phyloP scores from a whole-genome alignment of 202 grass and related monocot species.

The Sporobolus alterniflorus region DNA sequence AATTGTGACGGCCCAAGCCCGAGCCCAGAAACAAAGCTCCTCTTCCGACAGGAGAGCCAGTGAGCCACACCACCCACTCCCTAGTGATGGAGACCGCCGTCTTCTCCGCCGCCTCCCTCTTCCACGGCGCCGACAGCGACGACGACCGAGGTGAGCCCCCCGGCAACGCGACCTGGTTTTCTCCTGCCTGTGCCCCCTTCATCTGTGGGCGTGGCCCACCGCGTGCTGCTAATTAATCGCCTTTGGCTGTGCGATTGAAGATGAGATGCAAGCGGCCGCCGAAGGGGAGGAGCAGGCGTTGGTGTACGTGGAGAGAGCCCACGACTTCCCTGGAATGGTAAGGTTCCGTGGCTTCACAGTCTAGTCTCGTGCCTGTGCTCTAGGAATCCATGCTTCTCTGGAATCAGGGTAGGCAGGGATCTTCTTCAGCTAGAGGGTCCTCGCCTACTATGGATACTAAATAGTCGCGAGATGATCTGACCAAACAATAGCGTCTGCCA shows the following conservation, averaged over 20 bases:
- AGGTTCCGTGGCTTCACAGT: background rate
- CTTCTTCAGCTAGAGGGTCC: background rate
- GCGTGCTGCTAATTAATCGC: background rate
- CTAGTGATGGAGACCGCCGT: constrained; percentile 68
- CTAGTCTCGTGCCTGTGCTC: background rate
- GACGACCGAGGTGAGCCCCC: constrained; percentile 30
- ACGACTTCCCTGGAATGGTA: constrained; percentile 74
- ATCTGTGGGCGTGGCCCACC: background rate
- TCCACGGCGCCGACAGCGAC: constrained; percentile 49
- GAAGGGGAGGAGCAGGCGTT: constrained; percentile 35
- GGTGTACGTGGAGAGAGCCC: constrained; percentile 60
- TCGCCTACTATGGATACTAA: background rate
- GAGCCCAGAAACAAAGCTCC: background rate
- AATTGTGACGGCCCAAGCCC: background rate
- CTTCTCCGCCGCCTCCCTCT: constrained; percentile 81
- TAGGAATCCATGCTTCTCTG: background rate
- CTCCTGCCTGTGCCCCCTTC: background rate
- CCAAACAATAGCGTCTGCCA: background rate
- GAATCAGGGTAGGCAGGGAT: background rate
- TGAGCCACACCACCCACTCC: background rate
- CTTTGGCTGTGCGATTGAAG: constrained; percentile 13
- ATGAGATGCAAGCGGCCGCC: background rate
- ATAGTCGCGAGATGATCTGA: background rate
- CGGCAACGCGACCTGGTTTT: background rate
- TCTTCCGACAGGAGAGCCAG: no score